Evolutionary conservation across 305 asterid genomes (phyloP).

Genomic region (Rubia peregrina): DNA sequence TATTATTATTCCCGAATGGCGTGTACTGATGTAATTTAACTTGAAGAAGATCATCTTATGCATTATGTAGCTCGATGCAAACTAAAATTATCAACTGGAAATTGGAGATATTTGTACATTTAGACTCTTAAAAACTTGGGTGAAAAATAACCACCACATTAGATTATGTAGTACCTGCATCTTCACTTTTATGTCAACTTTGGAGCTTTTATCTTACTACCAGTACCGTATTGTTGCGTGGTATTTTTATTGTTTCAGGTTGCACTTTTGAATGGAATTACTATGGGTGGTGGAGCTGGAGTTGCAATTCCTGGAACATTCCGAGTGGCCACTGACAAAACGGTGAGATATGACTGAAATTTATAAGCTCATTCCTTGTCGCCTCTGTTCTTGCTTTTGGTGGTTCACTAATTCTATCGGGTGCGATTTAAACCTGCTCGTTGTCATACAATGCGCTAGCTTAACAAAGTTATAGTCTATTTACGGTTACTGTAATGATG

Average conservation of each 20-base stretch:
- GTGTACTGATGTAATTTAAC: neutral
- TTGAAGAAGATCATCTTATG: neutral
- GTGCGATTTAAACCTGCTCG: neutral
- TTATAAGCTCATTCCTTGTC: conserved; percentile 5
- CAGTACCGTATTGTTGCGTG: neutral
- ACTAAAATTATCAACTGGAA: neutral
- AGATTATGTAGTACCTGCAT: neutral
- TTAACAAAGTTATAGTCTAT: neutral
- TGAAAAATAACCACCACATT: no score
- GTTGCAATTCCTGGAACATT: conserved; percentile 90
- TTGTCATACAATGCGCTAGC: neutral
- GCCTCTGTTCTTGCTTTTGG: conserved; percentile 18
- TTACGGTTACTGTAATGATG: neutral
- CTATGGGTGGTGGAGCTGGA: conserved; percentile 99
- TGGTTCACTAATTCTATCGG: conserved; percentile 5
- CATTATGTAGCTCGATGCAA: neutral
- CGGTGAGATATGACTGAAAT: conserved; percentile 44
- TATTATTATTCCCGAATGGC: neutral
- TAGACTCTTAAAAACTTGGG: no score
- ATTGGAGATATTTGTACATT: no score
- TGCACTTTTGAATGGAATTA: conserved; percentile 82
- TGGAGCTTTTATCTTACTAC: neutral
- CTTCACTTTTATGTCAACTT: conserved; percentile 2
- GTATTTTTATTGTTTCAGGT: conserved; percentile 49
- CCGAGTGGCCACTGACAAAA: conserved; percentile 85